phyloP scores from a whole-genome alignment of 176 grass and related monocot genomes.

The Tuctoria greenei region DNA sequence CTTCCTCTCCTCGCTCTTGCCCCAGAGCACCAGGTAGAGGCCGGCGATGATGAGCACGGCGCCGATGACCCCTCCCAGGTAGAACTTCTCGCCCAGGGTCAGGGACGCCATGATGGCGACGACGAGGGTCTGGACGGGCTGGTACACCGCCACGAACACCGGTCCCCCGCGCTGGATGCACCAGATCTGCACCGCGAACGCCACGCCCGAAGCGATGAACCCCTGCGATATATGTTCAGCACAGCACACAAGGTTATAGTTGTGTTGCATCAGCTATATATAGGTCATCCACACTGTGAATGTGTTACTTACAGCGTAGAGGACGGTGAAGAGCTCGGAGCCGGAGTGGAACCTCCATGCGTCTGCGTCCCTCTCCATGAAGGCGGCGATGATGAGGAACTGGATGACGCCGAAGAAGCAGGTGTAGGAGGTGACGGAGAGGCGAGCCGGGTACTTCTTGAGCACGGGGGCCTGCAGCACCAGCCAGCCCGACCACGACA shows the following conservation, averaged over 20 bases:
- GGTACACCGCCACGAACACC: slow-evolving; percentile 96
- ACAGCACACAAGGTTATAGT: too few relatives aligned
- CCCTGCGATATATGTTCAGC: slow-evolving; percentile 45
- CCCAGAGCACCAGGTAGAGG: slow-evolving; percentile 92
- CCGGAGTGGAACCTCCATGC: slow-evolving; percentile 94
- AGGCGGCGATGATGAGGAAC: slow-evolving; percentile 94
- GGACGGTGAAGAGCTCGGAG: slow-evolving; percentile 91
- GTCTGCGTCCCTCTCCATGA: slow-evolving; percentile 85
- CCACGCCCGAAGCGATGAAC: slow-evolving; percentile 88
- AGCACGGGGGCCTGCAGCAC: slow-evolving; percentile 95
- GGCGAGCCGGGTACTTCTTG: slow-evolving; percentile 89
- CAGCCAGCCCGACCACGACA: slow-evolving; percentile 98
- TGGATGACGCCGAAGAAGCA: slow-evolving; percentile 99
- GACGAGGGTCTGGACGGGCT: slow-evolving; percentile 93
- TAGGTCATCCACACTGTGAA: too few relatives aligned
- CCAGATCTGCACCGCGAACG: slow-evolving; percentile 98
- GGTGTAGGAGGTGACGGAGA: slow-evolving; percentile 96
- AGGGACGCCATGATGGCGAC: slow-evolving; percentile 90
- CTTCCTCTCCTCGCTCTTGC: slow-evolving; percentile 75
- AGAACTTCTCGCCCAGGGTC: slow-evolving; percentile 81
- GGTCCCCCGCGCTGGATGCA: slow-evolving; percentile 94
- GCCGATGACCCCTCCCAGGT: slow-evolving; percentile 90
- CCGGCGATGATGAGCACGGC: slow-evolving; percentile 79
- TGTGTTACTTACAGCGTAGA: slow-evolving; percentile 82
- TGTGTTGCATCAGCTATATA: too few relatives aligned